Conservation (phyloP, 176 grass and related monocot genomes). For the Chrysopogon serrulatus region DNA sequence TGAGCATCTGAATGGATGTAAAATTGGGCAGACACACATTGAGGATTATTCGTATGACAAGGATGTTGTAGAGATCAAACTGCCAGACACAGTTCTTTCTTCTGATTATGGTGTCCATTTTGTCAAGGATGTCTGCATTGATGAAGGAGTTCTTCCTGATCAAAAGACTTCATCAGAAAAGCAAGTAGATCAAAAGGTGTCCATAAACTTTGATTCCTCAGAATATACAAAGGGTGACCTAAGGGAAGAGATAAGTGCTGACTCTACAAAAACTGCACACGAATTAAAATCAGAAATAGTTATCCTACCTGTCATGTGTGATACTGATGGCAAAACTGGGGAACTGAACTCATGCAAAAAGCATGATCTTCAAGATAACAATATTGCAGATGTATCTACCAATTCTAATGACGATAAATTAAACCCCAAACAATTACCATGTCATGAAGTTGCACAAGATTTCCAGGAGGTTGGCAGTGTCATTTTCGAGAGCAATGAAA, state of each 20-base stretch:
- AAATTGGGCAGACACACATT: constrained; percentile 19
- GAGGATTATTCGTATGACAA: constrained; percentile 62
- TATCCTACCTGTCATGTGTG: constrained; percentile 18
- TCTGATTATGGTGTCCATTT: constrained; percentile 41
- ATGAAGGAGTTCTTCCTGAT: constrained; percentile 48
- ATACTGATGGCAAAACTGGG: background rate
- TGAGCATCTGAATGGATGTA: constrained; percentile 36
- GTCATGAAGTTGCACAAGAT: constrained; percentile 26
- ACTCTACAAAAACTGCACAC: constrained; percentile 17
- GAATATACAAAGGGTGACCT: constrained; percentile 10
- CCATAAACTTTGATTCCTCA: constrained; percentile 20
- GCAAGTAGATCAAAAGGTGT: constrained; percentile 15
- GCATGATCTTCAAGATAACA: constrained; percentile 18
- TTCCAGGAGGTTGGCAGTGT: background rate
- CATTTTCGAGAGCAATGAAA: constrained; percentile 32
- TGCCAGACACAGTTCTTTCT: constrained; percentile 36
- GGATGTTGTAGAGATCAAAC: constrained; percentile 65
- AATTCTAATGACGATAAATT: constrained; percentile 15
- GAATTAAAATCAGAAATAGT: constrained; percentile 24
- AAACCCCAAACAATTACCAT: background rate
- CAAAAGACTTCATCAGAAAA: constrained; percentile 38
- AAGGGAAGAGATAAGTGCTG: constrained; percentile 13
- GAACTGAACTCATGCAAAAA: constrained; percentile 10
- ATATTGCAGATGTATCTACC: background rate
- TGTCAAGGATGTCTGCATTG: constrained; percentile 85